A percentile compares a stretch with the other conserved stretches of the same genome.
These are phyloP conservation scores for Tuctoria greenei DNA, from an alignment of 176 grass and related monocot genomes.

Conservation along the genomic window DNA sequence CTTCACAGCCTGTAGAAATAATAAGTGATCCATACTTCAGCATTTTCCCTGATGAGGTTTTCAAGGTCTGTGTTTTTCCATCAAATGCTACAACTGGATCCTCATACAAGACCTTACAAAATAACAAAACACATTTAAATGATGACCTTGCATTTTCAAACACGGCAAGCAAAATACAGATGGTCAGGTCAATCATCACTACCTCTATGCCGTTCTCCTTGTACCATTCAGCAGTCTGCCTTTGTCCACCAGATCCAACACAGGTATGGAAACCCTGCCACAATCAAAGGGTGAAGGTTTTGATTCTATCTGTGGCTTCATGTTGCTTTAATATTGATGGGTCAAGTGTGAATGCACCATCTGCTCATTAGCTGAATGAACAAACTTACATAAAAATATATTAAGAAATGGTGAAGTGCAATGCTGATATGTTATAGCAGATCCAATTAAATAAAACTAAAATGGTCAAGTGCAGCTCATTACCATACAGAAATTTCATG, in stretches of 20 bases:
- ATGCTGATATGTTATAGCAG: not conserved
- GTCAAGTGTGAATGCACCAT: not conserved
- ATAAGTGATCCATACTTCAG: constrained; percentile 93
- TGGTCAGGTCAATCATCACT: not conserved
- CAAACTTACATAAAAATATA: not conserved
- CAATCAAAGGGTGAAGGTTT: constrained; percentile 25
- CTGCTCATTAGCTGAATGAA: constrained; percentile 2
- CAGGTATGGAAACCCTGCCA: constrained; percentile 89
- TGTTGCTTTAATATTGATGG: not conserved
- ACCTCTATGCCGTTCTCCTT: constrained; percentile 92
- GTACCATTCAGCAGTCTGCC: constrained; percentile 84
- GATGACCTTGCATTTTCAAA: not conserved
- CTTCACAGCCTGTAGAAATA: constrained; percentile 76
- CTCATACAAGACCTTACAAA: constrained; percentile 73
- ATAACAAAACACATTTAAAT: constrained; percentile 3
- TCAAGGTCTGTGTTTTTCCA: constrained; percentile 78
- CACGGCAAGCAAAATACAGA: not conserved
- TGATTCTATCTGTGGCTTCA: not conserved
- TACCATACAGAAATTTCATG: not conserved
- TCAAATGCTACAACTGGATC: constrained; percentile 87
- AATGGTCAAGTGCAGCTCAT: not conserved
- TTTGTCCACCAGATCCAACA: constrained; percentile 82
- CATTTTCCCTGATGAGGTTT: constrained; percentile 77
- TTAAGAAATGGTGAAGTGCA: not conserved
- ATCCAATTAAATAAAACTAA: not conserved